Base-by-base conservation (phyloP, 306 rosid species). In the Malus fusca region DNA sequence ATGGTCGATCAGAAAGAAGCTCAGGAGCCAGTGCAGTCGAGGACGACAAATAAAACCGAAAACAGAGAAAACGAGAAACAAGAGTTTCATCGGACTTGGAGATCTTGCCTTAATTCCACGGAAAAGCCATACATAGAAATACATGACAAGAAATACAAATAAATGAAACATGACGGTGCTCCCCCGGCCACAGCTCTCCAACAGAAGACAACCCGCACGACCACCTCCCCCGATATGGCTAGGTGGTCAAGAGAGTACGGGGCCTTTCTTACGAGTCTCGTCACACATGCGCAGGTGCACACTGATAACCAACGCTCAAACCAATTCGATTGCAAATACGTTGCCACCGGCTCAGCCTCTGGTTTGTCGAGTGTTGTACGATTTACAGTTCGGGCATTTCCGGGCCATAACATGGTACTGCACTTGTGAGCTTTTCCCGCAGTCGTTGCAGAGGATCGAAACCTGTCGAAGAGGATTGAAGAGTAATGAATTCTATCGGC, bases 401-500 rank as follows among this genome's bases (percentile, higher is more conserved):
- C 82, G 98, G 64, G 90, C 98, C 72, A 94, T 84, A 40, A 86
- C 66, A 85, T 91, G 98, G 80, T 77, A 93, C 71, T 71, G 85
- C 30, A 87, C 97, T 6, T 85, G 69, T 11, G 91, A 86, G 46
- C 82, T 91, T 79, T 85, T 84, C 6, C 91, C 86, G 1, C 97
- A 93, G 73, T 93, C 98, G 52, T 93, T 93, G 87, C 97, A 93
- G 63, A 93, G 96, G 44, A 91, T 91, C 92, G 92, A 86, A 73
- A 91, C 89, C 98, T 93, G 83, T 61, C 35, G 4, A 26, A 75
- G 22, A 65, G 46, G 26, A 66, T 23, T 11, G 37, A 66, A 35
- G 19, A 4, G n/a, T 17, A 19, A 65, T 5, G 14, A 33, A 6
- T 33, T 21, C 70, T 8, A 37, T 11, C 14, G 15, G 5, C 43